phyloP scores from a whole-genome alignment of 2,329 filamentous ascomycete species.

The Verticillium nonalfalfae region DNA sequence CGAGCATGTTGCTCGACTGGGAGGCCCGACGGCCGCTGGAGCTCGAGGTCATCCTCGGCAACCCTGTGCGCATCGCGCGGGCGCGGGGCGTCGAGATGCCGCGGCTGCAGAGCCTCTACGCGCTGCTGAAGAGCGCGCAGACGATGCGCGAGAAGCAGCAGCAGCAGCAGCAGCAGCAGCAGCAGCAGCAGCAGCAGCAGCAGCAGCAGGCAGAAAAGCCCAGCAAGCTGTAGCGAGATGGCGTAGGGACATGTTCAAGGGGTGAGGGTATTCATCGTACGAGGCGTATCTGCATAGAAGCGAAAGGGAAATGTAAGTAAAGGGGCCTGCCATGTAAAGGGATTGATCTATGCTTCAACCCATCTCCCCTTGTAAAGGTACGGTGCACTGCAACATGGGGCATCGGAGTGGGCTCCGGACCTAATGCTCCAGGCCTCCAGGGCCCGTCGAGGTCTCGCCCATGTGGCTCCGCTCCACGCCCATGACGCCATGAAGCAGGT shows the following conservation, averaged over 20 bases:
- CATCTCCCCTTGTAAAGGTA: too few relatives aligned
- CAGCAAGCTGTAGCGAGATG: not conserved
- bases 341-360: too few relatives aligned
- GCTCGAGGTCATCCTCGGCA: constrained; percentile 66
- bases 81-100: constrained; percentile 59
- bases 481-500: too few relatives aligned
- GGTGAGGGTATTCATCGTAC: not conserved
- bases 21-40: constrained; percentile 60
- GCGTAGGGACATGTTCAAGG: not conserved
- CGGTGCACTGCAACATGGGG: too few relatives aligned
- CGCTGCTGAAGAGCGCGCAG: constrained; percentile 57
- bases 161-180: not conserved
- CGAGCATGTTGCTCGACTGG: constrained; percentile 67
- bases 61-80: constrained; percentile 60
- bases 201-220: not conserved
- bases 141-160: constrained; percentile 27
- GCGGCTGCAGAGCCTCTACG: constrained; percentile 60
- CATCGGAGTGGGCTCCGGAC: too few relatives aligned
- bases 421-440: too few relatives aligned
- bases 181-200: too few relatives aligned
- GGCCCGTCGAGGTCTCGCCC: too few relatives aligned
- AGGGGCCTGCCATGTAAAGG: too few relatives aligned
- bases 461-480: too few relatives aligned
- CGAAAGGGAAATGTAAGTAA: not conserved
- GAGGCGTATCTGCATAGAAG: not conserved